phyloP scores from a whole-genome alignment of 1,284 basidiomycete genomes.

The Pseudomicrostroma phylloplanum region DNA sequence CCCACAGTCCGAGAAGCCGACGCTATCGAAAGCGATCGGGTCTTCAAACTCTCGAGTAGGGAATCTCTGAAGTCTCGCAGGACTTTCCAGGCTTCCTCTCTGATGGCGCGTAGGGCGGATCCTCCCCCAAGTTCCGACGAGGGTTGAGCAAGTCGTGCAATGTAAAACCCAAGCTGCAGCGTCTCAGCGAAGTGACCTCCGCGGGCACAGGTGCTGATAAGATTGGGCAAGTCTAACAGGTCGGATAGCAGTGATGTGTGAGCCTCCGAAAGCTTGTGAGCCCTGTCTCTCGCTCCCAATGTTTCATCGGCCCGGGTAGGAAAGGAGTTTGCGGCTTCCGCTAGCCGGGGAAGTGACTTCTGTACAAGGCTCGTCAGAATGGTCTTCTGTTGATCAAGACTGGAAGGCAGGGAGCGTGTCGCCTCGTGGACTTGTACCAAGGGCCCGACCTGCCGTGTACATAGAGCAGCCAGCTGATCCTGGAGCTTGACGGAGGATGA shows the following conservation, averaged over 20 bases:
- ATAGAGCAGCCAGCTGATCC: constrained; percentile 13
- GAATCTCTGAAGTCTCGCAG: not conserved
- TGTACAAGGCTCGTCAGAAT: constrained; percentile 5
- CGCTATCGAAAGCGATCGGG: not conserved
- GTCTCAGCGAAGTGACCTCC: constrained; percentile 9
- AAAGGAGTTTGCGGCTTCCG: constrained; percentile 5
- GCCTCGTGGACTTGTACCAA: constrained; percentile 11
- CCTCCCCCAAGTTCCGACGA: not conserved
- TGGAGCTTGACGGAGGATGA: not conserved
- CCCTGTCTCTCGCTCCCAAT: not conserved
- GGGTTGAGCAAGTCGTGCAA: constrained; percentile 3
- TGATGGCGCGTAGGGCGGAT: not conserved
- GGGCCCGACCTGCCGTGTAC: constrained; percentile 10
- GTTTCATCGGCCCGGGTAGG: not conserved
- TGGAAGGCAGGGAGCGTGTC: constrained; percentile 2
- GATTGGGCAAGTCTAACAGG: constrained; percentile 8
- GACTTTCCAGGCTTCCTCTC: not conserved
- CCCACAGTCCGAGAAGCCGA: not conserved
- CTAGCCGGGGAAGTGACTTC: constrained; percentile 2
- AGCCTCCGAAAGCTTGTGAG: constrained; percentile 7
- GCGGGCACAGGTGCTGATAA: constrained; percentile 8
- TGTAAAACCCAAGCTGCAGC: constrained; percentile 9
- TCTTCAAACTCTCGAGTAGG: not conserved
- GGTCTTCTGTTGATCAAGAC: constrained; percentile 4
- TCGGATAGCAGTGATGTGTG: constrained; percentile 7